phyloP scores from a whole-genome alignment of 2,329 filamentous ascomycete species.

The Rhytidhysteron rufulum region DNA sequence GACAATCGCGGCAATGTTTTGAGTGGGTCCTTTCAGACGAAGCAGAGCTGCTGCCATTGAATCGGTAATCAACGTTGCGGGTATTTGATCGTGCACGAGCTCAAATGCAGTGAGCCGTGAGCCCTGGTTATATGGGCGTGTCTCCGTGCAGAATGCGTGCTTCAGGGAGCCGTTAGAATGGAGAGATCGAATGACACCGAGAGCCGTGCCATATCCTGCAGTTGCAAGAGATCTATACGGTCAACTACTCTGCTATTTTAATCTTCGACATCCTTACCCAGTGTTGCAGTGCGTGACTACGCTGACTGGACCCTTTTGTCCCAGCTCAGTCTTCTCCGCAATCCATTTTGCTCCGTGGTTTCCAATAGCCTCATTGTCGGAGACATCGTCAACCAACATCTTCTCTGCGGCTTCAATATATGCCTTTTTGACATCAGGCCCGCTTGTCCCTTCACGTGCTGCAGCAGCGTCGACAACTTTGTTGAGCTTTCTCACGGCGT shows the following conservation, averaged over 20 bases:
- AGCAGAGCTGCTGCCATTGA: conserved; percentile 94
- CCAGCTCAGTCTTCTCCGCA: conserved; percentile 52
- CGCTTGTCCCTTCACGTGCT: conserved; percentile 40
- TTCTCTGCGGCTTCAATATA: conserved; percentile 79
- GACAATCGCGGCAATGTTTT: conserved; percentile 78
- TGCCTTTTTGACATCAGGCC: conserved; percentile 57
- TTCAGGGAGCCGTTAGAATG: conserved; percentile 62
- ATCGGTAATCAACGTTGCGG: conserved; percentile 87
- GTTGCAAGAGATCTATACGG: conserved; percentile 74
- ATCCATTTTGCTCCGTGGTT: conserved; percentile 82
- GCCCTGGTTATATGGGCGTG: conserved; percentile 95
- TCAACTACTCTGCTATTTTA: conserved; percentile 3
- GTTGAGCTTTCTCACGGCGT: conserved; percentile 80
- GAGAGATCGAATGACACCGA: conserved; percentile 88
- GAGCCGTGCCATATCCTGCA: conserved; percentile 92
- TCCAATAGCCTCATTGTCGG: conserved; percentile 84
- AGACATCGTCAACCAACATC: conserved; percentile 81
- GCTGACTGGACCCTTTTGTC: conserved; percentile 58
- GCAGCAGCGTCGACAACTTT: conserved; percentile 53
- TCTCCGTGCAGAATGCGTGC: conserved; percentile 95
- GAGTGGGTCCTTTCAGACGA: conserved; percentile 53
- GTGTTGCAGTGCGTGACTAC: conserved; percentile 98
- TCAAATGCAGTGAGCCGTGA: conserved; percentile 93
- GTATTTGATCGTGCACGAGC: conserved; percentile 89
- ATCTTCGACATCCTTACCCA: conserved; percentile 51